Conservation (phyloP, 169 alveolate species). For the Blepharisma undulans region DNA sequence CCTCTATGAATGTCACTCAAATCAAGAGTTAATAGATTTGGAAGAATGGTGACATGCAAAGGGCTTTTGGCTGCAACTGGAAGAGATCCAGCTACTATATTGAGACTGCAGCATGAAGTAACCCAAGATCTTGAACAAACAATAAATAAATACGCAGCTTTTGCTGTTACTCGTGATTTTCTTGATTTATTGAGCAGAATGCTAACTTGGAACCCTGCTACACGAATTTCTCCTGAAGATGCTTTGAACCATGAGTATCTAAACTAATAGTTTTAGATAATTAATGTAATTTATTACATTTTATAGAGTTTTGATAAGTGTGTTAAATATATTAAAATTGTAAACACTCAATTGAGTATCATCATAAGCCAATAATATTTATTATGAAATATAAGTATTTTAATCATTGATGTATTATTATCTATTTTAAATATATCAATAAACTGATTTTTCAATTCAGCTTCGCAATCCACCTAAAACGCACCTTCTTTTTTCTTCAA, state of each 20-base stretch:
- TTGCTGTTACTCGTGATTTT: constrained; percentile 31
- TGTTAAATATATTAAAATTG: too few relatives aligned
- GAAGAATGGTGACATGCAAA: constrained; percentile 56
- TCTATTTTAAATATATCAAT: too few relatives aligned
- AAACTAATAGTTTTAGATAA: background rate
- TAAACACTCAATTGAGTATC: background rate
- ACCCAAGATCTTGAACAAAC: constrained; percentile 49
- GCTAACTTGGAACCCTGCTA: constrained; percentile 72
- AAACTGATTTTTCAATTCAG: too few relatives aligned
- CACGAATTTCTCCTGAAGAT: constrained; percentile 79
- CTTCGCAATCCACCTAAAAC: too few relatives aligned
- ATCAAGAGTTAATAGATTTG: constrained; percentile 63
- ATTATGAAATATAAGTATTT: too few relatives aligned
- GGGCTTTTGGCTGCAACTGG: constrained; percentile 82
- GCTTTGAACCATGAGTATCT: constrained; percentile 75
- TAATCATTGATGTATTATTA: too few relatives aligned
- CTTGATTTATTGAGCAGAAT: constrained; percentile 65
- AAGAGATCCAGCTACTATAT: constrained; percentile 70
- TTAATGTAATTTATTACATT: background rate
- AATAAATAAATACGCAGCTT: constrained; percentile 43
- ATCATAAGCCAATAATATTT: too few relatives aligned
- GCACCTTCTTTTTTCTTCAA: background rate
- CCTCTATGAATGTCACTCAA: constrained; percentile 83
- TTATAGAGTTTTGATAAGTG: background rate
- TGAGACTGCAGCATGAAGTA: constrained; percentile 63